Evolutionary conservation across 768 basidiomycete genomes (phyloP), one percentile per base, ranked within the genome.

Genomic region (Dendrothele bispora): DNA sequence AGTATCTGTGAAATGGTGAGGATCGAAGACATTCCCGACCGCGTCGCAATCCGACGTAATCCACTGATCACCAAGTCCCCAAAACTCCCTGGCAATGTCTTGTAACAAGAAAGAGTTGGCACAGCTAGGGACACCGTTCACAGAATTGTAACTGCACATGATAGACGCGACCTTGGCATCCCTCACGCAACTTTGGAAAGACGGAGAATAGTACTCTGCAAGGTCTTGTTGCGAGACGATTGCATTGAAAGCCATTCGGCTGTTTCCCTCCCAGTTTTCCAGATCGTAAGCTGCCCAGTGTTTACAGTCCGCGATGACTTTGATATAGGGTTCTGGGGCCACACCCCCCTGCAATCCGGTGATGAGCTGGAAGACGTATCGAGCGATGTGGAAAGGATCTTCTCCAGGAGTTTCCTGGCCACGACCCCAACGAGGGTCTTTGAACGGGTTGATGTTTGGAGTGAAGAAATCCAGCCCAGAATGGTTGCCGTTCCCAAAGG

Each of bases 61-160:
- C 78, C 78, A 82, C 37, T 78, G 61, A 39, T 75, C 69, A 43
- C 71, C 63, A 52, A 80, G 79, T 11, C 73, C 74, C 73, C 76
- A 82, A 39, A 65, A 61, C 45, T 79, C 78, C 15, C 80, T 68
- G 20, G 80, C 57, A 21, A 83, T 58, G 25, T 66, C 65, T 55
- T 81, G 78, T 26, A 83, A 65, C 24, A 83, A 65, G 55, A 74
- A 82, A 1, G 71, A 66, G 55, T 70, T 73, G 18, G 78, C 80
- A 54, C 81, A 83, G 1, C 76, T 68, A 4, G 81, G 80, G 25
- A 82, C 60, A 2, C 81, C 81, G 49, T 82, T 82, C 17, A 83
- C 78, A 8, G 79, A 73, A 51, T 82, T 83, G 57, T 82, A 83
- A 51, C 75, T 77, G 67, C 80, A 83, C 80, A 82, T 82, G 28